Evolutionary conservation across 208 protist species (phyloP), one percentile per base, ranked within the genome.

Genomic region (Trypanosoma lewisi): DNA sequence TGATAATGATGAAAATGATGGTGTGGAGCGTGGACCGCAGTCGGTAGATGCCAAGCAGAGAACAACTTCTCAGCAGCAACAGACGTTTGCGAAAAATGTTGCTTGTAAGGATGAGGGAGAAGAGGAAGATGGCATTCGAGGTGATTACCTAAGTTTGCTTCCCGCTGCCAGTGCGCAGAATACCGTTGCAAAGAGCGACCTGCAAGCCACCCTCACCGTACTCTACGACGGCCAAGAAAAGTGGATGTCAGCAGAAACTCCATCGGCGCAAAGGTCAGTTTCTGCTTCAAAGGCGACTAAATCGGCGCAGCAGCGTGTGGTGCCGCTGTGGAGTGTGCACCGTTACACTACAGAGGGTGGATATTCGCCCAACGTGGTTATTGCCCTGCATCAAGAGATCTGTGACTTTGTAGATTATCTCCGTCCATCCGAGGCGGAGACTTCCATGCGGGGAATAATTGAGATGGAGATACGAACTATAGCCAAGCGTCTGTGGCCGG

Each of bases 371-470:
- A 84, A 81, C 62, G 49, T 70, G 8, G 64, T 84, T 54, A 78
- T 96, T 36, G 79, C 80, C 8, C 71, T 96, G 27, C 91, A 96
- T 50, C 82, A 93, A 44, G 91, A 96, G 62, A 63, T 93, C 11
- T 83, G 76, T 21, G 91, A 95, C 59, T 65, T 95, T 33, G 71
- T 95, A 4, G 77, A 89, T 31, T 96, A 77, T 55, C 65, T 94
- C 17, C 73, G 77, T 9, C 91, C 91, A 0, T 89, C 84, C 0
- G 59, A 81, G 63, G 87, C 75, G n/a, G 88, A 96, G 71, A 66
- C 92, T 48, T 54, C 70, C n/a, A 79, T 97, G 74, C 85, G 94
- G 7, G 70, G 79, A 23, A 68, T 82, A 12, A 68, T 97, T 31
- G 78, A 93, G 58, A 62, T 74, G 60, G 50, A 92, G 39, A 31